Conservation (phyloP, 73 alveolate genomes). For the Paramecium tetraurelia region DNA sequence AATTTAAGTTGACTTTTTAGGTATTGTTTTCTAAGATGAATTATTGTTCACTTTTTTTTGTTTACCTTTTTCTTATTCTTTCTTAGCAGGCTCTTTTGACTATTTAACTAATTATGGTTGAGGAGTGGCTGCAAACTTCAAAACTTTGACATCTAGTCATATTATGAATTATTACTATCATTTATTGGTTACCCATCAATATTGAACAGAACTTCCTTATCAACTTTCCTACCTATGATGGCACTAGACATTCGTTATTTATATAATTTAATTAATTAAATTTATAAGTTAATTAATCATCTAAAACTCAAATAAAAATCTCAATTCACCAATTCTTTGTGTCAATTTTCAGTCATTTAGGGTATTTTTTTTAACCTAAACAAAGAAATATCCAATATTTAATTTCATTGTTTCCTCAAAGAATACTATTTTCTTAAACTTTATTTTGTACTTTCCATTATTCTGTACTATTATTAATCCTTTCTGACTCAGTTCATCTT, state of each 20-base stretch:
- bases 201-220: background rate
- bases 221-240: background rate
- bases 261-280: background rate
- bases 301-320: background rate
- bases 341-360: too few relatives aligned
- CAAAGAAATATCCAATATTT: too few relatives aligned
- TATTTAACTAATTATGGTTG: background rate
- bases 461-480: too few relatives aligned
- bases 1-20: background rate
- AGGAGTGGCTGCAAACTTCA: conserved; percentile 17
- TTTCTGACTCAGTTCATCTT: too few relatives aligned
- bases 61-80: background rate
- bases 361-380: too few relatives aligned
- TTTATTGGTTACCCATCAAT: background rate
- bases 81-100: background rate
- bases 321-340: too few relatives aligned
- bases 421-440: too few relatives aligned
- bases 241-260: background rate
- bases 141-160: background rate
- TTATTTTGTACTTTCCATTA: too few relatives aligned
- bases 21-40: background rate
- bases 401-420: too few relatives aligned
- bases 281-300: background rate
- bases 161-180: background rate
- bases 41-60: background rate